Conservation (phyloP, 2,329 filamentous ascomycete species). For the Orbilia oligospora region DNA sequence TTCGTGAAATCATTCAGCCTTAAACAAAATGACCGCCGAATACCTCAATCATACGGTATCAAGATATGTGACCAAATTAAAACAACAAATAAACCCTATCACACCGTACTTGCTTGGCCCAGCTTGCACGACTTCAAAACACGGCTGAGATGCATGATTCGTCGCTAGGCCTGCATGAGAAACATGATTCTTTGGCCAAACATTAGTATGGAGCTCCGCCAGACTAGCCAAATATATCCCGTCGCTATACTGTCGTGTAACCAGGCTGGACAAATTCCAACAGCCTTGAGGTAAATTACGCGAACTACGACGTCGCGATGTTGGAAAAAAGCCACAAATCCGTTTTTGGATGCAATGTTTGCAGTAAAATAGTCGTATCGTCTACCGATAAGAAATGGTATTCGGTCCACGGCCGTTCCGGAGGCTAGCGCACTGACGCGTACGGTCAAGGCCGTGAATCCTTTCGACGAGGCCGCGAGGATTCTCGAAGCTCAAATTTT, state of each 20-base stretch:
- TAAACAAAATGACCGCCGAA: no score
- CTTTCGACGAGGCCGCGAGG: neutral
- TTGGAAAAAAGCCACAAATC: no score
- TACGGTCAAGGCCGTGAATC: neutral
- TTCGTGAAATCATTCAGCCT: no score
- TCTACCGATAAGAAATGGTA: no score
- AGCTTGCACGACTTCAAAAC: neutral
- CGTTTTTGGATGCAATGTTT: no score
- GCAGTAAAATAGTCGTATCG: no score
- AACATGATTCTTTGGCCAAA: neutral
- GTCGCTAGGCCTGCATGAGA: neutral
- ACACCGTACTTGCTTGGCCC: neutral
- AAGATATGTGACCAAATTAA: neutral
- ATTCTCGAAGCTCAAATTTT: neutral
- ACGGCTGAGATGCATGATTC: neutral
- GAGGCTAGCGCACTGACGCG: no score
- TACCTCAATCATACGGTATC: no score
- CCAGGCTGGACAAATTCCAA: conserved; percentile 5
- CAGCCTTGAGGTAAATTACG: neutral
- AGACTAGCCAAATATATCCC: neutral
- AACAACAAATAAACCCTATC: neutral
- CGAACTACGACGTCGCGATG: neutral
- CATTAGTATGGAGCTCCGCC: no score
- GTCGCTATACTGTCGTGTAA: neutral
- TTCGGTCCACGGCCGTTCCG: neutral